Base-by-base conservation (phyloP, 352 stramenopile species). In the Proteromonas lacertae region DNA sequence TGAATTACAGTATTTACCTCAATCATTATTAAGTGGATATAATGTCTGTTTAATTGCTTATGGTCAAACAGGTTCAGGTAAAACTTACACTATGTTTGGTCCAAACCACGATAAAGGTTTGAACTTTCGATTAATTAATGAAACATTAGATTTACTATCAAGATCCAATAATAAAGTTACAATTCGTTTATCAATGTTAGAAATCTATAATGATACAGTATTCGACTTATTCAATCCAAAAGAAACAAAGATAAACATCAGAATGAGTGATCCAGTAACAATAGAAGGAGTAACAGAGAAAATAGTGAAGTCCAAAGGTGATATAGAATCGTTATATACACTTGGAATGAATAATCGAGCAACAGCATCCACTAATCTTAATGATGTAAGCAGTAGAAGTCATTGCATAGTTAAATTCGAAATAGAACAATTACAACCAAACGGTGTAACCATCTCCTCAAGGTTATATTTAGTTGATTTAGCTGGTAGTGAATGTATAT, bases 41-140 rank as follows among this genome's bases (percentile, higher is more conserved):
- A 83, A 96, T 45, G 79, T 87, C 12, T 95, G 81, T 49, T 93
- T 97, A 38, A 93, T 97, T 53, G 82, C 84, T 10, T 96, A 95
- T 40, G n/a, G n/a, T n/a, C n/a, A n/a, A n/a, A n/a, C n/a, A n/a
- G n/a, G n/a, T n/a, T n/a, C n/a, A n/a, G n/a, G n/a, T n/a, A n/a
- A n/a, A n/a, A n/a, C n/a, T n/a, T n/a, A n/a, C n/a, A n/a, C n/a
- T n/a, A n/a, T n/a, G 84, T n/a, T n/a, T n/a, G n/a, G n/a, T n/a
- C n/a, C n/a, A n/a, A n/a, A n/a, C n/a, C n/a, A n/a, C n/a, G n/a
- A n/a, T n/a, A n/a, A n/a, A n/a, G n/a, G n/a, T n/a, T n/a, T n/a
- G n/a, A n/a, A n/a, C n/a, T n/a, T n/a, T n/a, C n/a, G n/a, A n/a
- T n/a, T n/a, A n/a, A n/a, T n/a, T n/a, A n/a, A n/a, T n/a, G n/a